Conservation (phyloP, 1,284 basidiomycete species). For the Golubevia sp. region DNA sequence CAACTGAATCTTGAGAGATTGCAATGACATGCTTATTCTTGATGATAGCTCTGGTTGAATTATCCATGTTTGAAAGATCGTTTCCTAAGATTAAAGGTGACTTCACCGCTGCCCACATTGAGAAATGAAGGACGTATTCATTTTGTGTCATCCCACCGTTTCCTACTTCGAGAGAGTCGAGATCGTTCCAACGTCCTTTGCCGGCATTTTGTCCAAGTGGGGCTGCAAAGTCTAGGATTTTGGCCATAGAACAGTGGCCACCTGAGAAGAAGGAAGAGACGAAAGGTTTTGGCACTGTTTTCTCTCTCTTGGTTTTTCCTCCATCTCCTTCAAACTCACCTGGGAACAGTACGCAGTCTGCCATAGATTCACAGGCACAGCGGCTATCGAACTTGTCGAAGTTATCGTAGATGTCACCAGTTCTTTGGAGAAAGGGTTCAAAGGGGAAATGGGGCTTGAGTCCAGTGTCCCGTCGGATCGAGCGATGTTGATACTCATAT, state of each 20-base stretch:
- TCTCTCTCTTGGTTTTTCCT: too few relatives aligned
- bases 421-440: too few relatives aligned
- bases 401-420: slow-evolving; percentile 33
- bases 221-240: slow-evolving; percentile 4
- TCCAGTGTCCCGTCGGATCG: too few relatives aligned
- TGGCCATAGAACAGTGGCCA: slow-evolving; percentile 5
- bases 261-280: too few relatives aligned
- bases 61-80: slow-evolving; percentile 16
- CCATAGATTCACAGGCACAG: slow-evolving; percentile 11
- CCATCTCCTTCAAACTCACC: background rate
- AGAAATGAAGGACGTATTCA: slow-evolving; percentile 29
- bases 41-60: slow-evolving; percentile 19
- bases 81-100: slow-evolving; percentile 25
- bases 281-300: too few relatives aligned
- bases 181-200: slow-evolving; percentile 21
- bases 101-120: slow-evolving; percentile 31
- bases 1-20: slow-evolving; percentile 29
- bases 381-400: slow-evolving; percentile 7
- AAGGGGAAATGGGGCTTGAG: too few relatives aligned
- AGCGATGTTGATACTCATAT: too few relatives aligned
- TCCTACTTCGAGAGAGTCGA: slow-evolving; percentile 30
- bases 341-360: too few relatives aligned
- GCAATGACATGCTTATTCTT: slow-evolving; percentile 25
- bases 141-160: slow-evolving; percentile 24
- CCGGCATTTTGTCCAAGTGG: slow-evolving; percentile 16